phyloP scores from a whole-genome alignment of 768 basidiomycete genomes.

The Mycena amicta region DNA sequence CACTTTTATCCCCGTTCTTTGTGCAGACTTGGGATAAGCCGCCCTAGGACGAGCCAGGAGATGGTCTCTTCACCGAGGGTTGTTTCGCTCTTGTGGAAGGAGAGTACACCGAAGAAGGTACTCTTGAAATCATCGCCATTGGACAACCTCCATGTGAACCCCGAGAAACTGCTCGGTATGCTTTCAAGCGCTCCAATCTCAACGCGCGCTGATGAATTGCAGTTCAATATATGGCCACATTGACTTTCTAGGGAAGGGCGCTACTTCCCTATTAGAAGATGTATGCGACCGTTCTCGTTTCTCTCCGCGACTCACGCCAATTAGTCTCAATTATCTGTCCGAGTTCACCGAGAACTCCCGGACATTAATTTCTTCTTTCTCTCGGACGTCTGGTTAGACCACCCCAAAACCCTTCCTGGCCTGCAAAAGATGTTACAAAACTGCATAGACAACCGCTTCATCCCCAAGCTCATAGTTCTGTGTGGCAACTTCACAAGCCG shows the following conservation, averaged over 20 bases:
- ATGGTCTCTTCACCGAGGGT: conserved; percentile 95
- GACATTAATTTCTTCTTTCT: conserved; percentile 90
- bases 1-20: neutral
- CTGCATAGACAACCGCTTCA: conserved; percentile 82
- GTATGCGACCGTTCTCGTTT: too few relatives aligned
- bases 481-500: conserved; percentile 95
- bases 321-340: conserved; percentile 64
- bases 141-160: conserved; percentile 97
- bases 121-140: conserved; percentile 86
- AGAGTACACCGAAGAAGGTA: conserved; percentile 92
- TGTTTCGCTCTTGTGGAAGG: conserved; percentile 95
- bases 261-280: conserved; percentile 88
- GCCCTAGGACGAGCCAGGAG: conserved; percentile 80
- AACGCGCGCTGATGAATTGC: too few relatives aligned
- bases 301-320: neutral
- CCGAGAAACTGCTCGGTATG: conserved; percentile 79
- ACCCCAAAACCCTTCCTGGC: conserved; percentile 77
- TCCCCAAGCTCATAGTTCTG: conserved; percentile 87
- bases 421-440: conserved; percentile 87
- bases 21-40: conserved; percentile 23
- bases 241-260: conserved; percentile 95
- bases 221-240: conserved; percentile 96
- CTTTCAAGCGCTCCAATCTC: conserved; percentile 8
- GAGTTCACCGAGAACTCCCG: conserved; percentile 67
- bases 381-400: conserved; percentile 96